These are phyloP conservation scores for Aspergillus melleus DNA, from an alignment of 2,329 filamentous ascomycete species.

Conservation along the genomic window DNA sequence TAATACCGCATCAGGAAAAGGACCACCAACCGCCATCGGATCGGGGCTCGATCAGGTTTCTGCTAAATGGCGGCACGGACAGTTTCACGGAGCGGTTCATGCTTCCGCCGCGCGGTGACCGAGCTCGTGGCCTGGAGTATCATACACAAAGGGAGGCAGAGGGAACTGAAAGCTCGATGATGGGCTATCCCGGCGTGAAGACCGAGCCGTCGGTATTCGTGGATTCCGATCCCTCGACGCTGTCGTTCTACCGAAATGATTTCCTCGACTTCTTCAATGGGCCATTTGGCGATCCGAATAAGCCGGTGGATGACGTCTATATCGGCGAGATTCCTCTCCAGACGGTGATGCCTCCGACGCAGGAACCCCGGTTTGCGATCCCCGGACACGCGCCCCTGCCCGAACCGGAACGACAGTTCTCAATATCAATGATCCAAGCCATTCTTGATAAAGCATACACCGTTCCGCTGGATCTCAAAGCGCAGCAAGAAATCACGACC, in stretches of 20 bases:
- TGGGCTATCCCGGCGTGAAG: constrained; percentile 19
- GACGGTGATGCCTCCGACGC: constrained; percentile 17
- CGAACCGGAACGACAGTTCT: constrained; percentile 40
- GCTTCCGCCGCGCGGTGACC: constrained; percentile 43
- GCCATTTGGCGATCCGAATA: constrained; percentile 33
- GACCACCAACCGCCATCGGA: constrained; percentile 37
- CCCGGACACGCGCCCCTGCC: constrained; percentile 25
- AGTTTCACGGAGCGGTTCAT: constrained; percentile 48
- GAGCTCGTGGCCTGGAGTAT: constrained; percentile 37
- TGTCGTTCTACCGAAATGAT: constrained; percentile 36
- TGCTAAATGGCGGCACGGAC: constrained; percentile 47
- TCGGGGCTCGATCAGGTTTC: constrained; percentile 48
- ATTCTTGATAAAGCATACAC: constrained; percentile 42
- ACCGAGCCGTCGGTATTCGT: constrained; percentile 20
- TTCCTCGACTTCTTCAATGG: constrained; percentile 42
- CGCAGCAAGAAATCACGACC: constrained; percentile 41
- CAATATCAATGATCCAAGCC: constrained; percentile 40
- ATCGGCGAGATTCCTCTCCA: constrained; percentile 19
- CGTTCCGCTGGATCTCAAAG: constrained; percentile 37
- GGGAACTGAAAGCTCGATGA: constrained; percentile 19
- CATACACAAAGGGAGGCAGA: constrained; percentile 32
- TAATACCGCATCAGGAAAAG: constrained; percentile 28
- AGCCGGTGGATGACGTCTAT: constrained; percentile 24
- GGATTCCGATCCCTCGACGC: constrained; percentile 25
- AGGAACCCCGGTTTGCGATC: constrained; percentile 21